Evolutionary conservation across 1,284 basidiomycete species (phyloP), one percentile per base, ranked within the genome.

Genomic region (Farysia itapuensis): DNA sequence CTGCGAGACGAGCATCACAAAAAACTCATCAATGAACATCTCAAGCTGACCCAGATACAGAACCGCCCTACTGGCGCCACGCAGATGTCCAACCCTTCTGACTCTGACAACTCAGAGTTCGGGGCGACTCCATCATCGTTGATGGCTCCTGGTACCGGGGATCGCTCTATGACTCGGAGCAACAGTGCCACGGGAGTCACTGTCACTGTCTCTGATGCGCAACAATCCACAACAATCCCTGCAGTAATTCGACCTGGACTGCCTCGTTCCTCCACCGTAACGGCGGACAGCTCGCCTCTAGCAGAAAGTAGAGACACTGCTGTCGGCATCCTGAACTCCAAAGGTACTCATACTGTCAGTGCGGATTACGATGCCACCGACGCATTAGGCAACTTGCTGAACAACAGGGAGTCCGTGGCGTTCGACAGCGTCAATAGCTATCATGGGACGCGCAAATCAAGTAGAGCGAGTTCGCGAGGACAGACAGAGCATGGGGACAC

Each of bases 221-320:
- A n/a, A n/a, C n/a, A n/a, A n/a, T n/a, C n/a, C n/a, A 33, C 31
- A 8, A 11, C 31, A 8, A 16, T 9, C 12, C 31, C 31, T 9
- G 31, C 31, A 11, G 31, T 16, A 9, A 16, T 11, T 19, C 9
- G 49, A 0, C 41, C 44, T 1, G 13, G 39, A 16, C 52, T 49
- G 25, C 45, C 56, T 12, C 36, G 58, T 29, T 43, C 51, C 9
- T 37, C 47, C 2, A 61, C 58, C 8, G 35, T 56, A 13, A 18
- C 36, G 1, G 46, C 43, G 8, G n/a, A 51, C 12, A 45, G 38
- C 4, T 56, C 40, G 12, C 43, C 51, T 4, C 56, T 51, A 1
- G 47, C 43, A 9, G 57, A 60, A 23, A 61, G 58, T 26, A 39
- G 58, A 18, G 51, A 61, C 28, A 47, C 31, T 7, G 50, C 51